Base-by-base conservation (phyloP, 2,329 filamentous ascomycete species). In the Calonectria pseudoreteaudii region DNA sequence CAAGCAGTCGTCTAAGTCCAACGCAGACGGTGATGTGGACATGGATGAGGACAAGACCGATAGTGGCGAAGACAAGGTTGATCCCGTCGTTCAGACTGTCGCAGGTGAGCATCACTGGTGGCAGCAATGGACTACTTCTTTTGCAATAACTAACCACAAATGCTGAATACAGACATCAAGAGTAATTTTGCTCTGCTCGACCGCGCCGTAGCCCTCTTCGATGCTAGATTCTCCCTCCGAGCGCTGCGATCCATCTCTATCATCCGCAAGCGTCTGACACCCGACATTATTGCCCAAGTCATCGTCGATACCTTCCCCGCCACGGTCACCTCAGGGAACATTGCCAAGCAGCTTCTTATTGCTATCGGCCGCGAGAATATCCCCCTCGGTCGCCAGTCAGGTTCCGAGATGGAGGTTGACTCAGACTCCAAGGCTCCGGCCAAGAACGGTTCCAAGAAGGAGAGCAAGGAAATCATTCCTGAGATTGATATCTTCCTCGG, bases 231-330 rank as follows among this genome's bases (percentile, higher is more conserved):
- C 87, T 95, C 96, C 71, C 93, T 99, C 77, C 92, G 97, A 83
- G 97, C 97, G 75, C 91, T 99, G 77, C 94, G 97, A 81, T 98
- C 96, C 80, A 98, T 98, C 87, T 98, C 97, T 50, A 96, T 95
- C 70, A 93, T 98, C 84, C 95, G 97, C 84, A 98, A 98, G 90
- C 92, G 95, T 78, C 90, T 98, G 79, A 94, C 93, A 18, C 91
- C 94, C 72, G 94, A 96, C 79, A 93, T 98, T 79, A 89, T 98
- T 78, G 91, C 93, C 66, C 92, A 94, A 85, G 93, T 94, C 81
- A 94, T 98, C 82, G 91, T 92, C 79, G 93, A 97, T 81, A 95
- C 94, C 52, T 98, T 95, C 85, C 89, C 93, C 70, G 87, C 90
- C 30, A 88, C 87, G 64, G 86, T 86, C 62, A 85, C 90, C 70